Evolutionary conservation across 116 monocot genomes (phyloP).

Genomic region (Trichopus zeylanicus): DNA sequence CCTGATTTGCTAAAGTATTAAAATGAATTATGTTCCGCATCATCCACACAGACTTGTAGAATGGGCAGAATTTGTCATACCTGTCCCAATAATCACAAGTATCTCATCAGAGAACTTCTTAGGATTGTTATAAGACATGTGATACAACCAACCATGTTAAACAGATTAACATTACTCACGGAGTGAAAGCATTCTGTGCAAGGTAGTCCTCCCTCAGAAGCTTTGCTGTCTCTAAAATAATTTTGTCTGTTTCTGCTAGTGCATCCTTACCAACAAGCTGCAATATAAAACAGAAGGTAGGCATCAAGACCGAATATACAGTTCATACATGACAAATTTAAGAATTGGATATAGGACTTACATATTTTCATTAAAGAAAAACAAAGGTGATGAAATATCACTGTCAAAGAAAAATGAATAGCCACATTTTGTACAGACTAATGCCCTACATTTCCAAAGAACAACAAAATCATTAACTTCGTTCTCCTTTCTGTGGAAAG

Average conservation of each 20-base stretch:
- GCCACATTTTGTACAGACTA: too few relatives aligned
- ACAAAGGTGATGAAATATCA: too few relatives aligned
- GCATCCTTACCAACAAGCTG: conserved; percentile 99
- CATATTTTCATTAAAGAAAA: too few relatives aligned
- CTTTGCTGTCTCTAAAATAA: conserved; percentile 92
- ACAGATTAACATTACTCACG: conserved; percentile 38
- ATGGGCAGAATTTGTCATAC: conserved; percentile 98
- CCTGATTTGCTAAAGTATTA: conserved; percentile 97
- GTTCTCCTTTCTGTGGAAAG: too few relatives aligned
- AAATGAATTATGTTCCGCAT: conserved; percentile 99
- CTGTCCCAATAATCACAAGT: conserved; percentile 19
- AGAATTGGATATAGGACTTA: too few relatives aligned
- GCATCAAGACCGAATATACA: background rate
- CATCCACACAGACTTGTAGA: conserved; percentile 99
- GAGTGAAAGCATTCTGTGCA: conserved; percentile 98
- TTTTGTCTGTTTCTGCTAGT: conserved; percentile 96
- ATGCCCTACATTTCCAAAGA: too few relatives aligned
- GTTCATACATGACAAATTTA: too few relatives aligned
- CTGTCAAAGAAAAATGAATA: too few relatives aligned
- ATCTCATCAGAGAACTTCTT: background rate
- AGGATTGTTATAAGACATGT: background rate
- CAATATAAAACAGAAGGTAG: conserved; percentile 1
- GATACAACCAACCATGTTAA: background rate
- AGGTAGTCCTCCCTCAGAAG: conserved; percentile 98
- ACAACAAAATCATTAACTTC: too few relatives aligned